Evolutionary conservation across 805 yeast species (phyloP), one percentile per base, ranked within the genome.

Genomic region (Monosporozyma solicola): DNA sequence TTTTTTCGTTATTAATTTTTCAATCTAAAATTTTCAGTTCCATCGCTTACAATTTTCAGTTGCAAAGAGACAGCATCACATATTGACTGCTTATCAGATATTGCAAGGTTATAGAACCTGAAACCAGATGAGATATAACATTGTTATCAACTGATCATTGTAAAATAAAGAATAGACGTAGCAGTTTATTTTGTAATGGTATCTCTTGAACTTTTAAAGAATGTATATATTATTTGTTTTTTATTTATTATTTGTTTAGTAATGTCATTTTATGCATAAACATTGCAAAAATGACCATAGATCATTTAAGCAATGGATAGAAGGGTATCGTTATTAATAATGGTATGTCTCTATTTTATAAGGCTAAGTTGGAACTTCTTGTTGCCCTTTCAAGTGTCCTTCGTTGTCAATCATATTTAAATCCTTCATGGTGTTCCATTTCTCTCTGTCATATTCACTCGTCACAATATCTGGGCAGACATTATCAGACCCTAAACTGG

Each of bases 381-480:
- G 16, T 24, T 10, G 32, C 25, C 16, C 41, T n/a, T 35, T 43
- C 5, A 48, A 33, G n/a, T 50, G 48, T 27, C 54, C 55, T 25
- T 49, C 27, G 16, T 52, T 51, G 27, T 53, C 53, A 32, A 53
- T 41, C 8, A 57, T 16, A 31, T 57, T 33, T 9, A 53, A 41
- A 31, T 48, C 51, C 15, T 49, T 51, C 41, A 55, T 44, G 2
- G 61, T 59, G 25, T 63, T 59, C 71, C 71, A 66, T 52, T 66
- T 65, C 51, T 69, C 72, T 45, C 68, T 62, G 48, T 69, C 72
- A 46, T 69, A 69, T 53, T 69, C 69, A 48, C 72, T 62, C 48
- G 63, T 59, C 2, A 66, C 60, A 13, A 58, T 54, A 9, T 59
- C 64, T 6, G 69, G 69, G 47, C 65, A 64, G 11, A 51, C 32